Conservation (phyloP, 208 protist genomes). For the Sergeia podlipaevii region DNA sequence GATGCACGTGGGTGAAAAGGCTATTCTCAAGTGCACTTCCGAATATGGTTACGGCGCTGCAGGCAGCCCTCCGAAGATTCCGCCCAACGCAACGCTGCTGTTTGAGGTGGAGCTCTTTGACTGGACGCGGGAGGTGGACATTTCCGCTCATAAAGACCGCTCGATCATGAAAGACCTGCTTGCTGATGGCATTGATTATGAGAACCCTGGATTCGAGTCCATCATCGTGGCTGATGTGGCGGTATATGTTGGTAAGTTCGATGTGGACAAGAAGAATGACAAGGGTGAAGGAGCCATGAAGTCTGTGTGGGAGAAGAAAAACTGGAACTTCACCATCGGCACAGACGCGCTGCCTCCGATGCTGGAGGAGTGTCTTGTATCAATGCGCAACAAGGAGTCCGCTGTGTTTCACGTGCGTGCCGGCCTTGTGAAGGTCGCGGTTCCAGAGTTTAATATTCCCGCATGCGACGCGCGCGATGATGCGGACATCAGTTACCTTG, state of each 20-base stretch:
- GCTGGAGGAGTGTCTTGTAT: slow-evolving; percentile 68
- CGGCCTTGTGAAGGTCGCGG: slow-evolving; percentile 29
- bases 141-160: slow-evolving; percentile 65
- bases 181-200: slow-evolving; percentile 67
- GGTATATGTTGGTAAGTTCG: slow-evolving; percentile 45
- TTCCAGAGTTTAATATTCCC: slow-evolving; percentile 59
- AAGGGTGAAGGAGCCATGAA: slow-evolving; percentile 19
- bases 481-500: slow-evolving; percentile 57
- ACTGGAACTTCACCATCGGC: slow-evolving; percentile 58
- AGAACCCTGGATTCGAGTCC: slow-evolving; percentile 80
- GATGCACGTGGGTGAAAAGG: slow-evolving; percentile 88
- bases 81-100: slow-evolving; percentile 79
- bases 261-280: slow-evolving; percentile 22
- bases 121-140: slow-evolving; percentile 78
- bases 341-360: slow-evolving; percentile 55
- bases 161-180: slow-evolving; percentile 76
- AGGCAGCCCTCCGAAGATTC: slow-evolving; percentile 83
- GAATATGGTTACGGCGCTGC: slow-evolving; percentile 84
- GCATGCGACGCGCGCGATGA: slow-evolving; percentile 10
- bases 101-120: slow-evolving; percentile 91
- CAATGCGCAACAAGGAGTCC: slow-evolving; percentile 68
- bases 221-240: slow-evolving; percentile 51
- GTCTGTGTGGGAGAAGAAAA: slow-evolving; percentile 37
- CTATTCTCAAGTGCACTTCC: slow-evolving; percentile 55
- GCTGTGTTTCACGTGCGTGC: slow-evolving; percentile 57